Evolutionary conservation across 441 rosid genomes (phyloP), one percentile per base, ranked within the genome.

Genomic region (Breynia disticha): DNA sequence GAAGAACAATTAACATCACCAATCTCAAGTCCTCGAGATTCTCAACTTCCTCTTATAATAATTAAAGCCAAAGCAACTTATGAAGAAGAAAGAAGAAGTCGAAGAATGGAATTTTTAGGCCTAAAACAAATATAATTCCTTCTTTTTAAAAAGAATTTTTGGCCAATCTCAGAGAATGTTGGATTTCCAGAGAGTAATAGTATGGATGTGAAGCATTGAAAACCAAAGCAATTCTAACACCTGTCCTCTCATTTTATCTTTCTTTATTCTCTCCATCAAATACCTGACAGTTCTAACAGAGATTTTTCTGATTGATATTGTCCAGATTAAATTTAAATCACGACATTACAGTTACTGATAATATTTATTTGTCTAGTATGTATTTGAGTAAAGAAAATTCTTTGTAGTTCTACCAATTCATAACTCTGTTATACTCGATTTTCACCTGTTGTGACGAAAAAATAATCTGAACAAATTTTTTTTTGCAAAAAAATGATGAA

Each of bases 11-110:
- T 55, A n/a, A 17, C 66, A 39, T 66, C 81, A 52, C 63, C 52
- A 62, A 72, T 74, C 77, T 72, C 80, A 43, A 54, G 68, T 58
- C 50, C 77, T 81, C 73, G 79, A 72, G 81, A 76, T 76, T 65
- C 80, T 63, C 70, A 60, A 59, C 51, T 65, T 56, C 58, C 35
- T 45, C 43, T 52, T 42, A 56, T 65, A 18, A 55, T 64, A 61
- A 41, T 7, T 56, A 11, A 59, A 54, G 39, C 38, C 22, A 19
- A 11, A 11, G 39, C 11, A 52, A 46, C 12, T 28, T 48, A 48
- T 24, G 16, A 55, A 45, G 47, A 28, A 22, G 42, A 64, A n/a
- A n/a, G n/a, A n/a, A n/a, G n/a, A n/a, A n/a, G n/a, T n/a, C n/a
- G n/a, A n/a, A 64, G 43, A 56, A 46, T 47, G 55, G 64, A 62